Conservation (phyloP, 352 stramenopile genomes). For the Phytopythium aichiense region DNA sequence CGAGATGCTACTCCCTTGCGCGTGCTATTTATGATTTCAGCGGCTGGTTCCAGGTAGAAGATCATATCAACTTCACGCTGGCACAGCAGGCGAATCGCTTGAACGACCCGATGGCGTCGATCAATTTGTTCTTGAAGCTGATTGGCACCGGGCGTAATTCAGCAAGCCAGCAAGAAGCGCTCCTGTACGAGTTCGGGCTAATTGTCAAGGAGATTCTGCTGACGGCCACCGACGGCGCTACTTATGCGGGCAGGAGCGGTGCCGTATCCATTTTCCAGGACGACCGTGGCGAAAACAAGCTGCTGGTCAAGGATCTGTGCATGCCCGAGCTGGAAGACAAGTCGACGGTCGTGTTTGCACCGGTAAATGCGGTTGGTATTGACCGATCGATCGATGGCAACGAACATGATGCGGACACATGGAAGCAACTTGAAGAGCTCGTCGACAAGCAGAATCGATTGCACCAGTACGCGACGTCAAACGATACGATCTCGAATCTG, state of each 20-base stretch:
- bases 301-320: constrained; percentile 66
- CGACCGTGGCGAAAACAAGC: constrained; percentile 37
- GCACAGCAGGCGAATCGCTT: constrained; percentile 77
- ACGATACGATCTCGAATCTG: not conserved
- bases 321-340: constrained; percentile 84
- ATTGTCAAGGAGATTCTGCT: constrained; percentile 81
- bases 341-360: constrained; percentile 78
- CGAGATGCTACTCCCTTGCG: constrained; percentile 76
- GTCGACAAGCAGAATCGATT: constrained; percentile 62
- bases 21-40: constrained; percentile 77
- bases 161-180: constrained; percentile 74
- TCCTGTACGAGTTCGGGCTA: constrained; percentile 80
- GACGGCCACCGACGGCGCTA: constrained; percentile 20
- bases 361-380: constrained; percentile 66
- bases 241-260: constrained; percentile 13
- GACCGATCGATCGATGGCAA: constrained; percentile 72
- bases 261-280: constrained; percentile 24
- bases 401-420: constrained; percentile 39
- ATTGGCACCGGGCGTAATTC: constrained; percentile 81
- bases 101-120: constrained; percentile 73
- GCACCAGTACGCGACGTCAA: constrained; percentile 46
- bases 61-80: constrained; percentile 87
- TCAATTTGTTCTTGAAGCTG: constrained; percentile 83
- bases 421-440: constrained; percentile 52
- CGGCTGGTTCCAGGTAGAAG: constrained; percentile 83